A percentile compares a stretch with the other conserved stretches of the same genome.
Conservation (phyloP, 345 rosid genomes). For the Citrus glauca region DNA sequence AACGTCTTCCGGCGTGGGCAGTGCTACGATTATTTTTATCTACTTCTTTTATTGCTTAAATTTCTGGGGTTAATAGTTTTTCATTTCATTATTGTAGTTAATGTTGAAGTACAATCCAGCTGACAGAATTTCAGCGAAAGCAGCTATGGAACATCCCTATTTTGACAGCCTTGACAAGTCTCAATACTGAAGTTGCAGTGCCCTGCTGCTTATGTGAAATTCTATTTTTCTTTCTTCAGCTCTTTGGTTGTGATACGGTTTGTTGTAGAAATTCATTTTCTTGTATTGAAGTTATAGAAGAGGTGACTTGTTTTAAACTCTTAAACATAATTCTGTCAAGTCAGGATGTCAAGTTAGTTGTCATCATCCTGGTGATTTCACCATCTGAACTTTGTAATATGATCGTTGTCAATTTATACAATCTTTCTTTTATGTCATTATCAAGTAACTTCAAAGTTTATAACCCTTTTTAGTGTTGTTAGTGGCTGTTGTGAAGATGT, state of each 20-base stretch:
- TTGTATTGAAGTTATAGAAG: background rate
- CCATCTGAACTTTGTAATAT: background rate
- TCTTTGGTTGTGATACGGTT: background rate
- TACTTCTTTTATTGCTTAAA: background rate
- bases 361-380: constrained; percentile 57
- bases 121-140: constrained; percentile 83
- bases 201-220: background rate
- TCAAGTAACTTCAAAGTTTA: background rate
- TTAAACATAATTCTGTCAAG: background rate
- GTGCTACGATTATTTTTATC: background rate
- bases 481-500: no score
- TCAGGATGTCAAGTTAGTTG: background rate
- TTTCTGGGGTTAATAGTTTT: constrained; percentile 4
- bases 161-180: constrained; percentile 90
- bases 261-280: background rate
- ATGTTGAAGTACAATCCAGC: constrained; percentile 84
- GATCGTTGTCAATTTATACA: background rate
- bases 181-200: constrained; percentile 53
- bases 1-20: no score
- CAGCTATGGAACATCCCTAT: constrained; percentile 86
- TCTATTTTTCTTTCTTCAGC: background rate
- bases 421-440: background rate
- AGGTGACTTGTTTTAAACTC: background rate
- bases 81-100: constrained; percentile 44
- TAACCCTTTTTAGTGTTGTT: background rate